Evolutionary conservation across 805 yeast genomes (phyloP).

Genomic region (Cyberlindnera galapagoensis): DNA sequence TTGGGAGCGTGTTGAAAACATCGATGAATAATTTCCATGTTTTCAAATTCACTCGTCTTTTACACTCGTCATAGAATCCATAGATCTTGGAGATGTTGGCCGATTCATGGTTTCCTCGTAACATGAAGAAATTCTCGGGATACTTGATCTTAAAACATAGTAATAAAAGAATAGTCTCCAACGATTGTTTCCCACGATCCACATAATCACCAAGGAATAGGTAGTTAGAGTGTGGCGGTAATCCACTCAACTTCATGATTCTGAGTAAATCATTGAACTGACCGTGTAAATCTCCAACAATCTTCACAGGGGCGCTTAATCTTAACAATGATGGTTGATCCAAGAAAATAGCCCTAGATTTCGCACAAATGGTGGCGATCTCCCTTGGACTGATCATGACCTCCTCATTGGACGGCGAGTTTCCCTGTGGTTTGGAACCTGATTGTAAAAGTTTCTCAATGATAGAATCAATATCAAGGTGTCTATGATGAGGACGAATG

Average conservation of each 20-base stretch:
- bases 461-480: slow-evolving; percentile 52
- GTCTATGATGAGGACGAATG: slow-evolving; percentile 2
- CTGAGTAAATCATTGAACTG: slow-evolving; percentile 90
- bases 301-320: slow-evolving; percentile 69
- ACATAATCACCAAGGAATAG: slow-evolving; percentile 94
- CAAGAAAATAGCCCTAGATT: slow-evolving; percentile 82
- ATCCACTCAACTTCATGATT: slow-evolving; percentile 91
- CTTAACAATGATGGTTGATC: slow-evolving; percentile 87
- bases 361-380: slow-evolving; percentile 76
- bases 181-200: slow-evolving; percentile 93
- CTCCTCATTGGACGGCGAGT: slow-evolving; percentile 11
- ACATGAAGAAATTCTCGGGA: slow-evolving; percentile 89
- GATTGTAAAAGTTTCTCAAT: slow-evolving; percentile 48
- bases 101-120: slow-evolving; percentile 96
- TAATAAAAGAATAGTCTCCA: slow-evolving; percentile 83
- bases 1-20: slow-evolving; percentile 90
- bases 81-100: slow-evolving; percentile 95
- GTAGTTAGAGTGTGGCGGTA: slow-evolving; percentile 92
- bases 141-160: slow-evolving; percentile 93
- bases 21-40: slow-evolving; percentile 93
- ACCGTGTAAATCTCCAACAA: slow-evolving; percentile 94
- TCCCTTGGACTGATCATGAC: slow-evolving; percentile 36
- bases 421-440: slow-evolving; percentile 3
- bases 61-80: slow-evolving; percentile 97
- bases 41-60: slow-evolving; percentile 84